phyloP scores from a whole-genome alignment of 2,329 filamentous ascomycete species.

The Zarea fungicola region DNA sequence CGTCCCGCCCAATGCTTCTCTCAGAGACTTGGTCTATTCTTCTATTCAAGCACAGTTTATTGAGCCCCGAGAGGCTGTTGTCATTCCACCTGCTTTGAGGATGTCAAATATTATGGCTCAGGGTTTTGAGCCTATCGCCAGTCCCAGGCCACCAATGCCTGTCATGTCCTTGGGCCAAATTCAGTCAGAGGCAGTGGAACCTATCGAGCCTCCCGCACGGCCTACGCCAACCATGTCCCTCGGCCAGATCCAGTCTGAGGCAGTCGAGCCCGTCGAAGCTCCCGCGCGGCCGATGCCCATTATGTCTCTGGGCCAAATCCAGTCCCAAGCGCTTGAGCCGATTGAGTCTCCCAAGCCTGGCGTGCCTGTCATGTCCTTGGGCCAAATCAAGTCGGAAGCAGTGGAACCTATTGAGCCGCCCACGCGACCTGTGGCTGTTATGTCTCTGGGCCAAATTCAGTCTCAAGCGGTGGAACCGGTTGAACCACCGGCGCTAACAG shows the following conservation, averaged over 20 bases:
- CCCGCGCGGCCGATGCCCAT: slow-evolving; percentile 15
- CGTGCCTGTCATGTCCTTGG: slow-evolving; percentile 22
- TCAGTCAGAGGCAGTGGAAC: slow-evolving; percentile 26
- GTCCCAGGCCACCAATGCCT: slow-evolving; percentile 20
- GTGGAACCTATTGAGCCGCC: slow-evolving; percentile 27
- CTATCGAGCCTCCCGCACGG: slow-evolving; percentile 17
- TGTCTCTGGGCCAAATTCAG: no score
- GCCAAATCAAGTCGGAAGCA: slow-evolving; percentile 21
- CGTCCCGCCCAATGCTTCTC: slow-evolving; percentile 42
- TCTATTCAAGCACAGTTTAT: slow-evolving; percentile 39
- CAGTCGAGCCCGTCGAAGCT: slow-evolving; percentile 27
- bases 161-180: slow-evolving; percentile 23
- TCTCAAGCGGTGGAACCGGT: no score
- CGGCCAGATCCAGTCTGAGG: slow-evolving; percentile 21
- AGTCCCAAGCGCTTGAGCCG: slow-evolving; percentile 28
- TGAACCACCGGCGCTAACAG: no score
- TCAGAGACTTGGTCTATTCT: slow-evolving; percentile 38
- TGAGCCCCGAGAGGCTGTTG: slow-evolving; percentile 30
- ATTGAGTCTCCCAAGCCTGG: slow-evolving; percentile 14
- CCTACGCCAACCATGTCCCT: slow-evolving; percentile 21
- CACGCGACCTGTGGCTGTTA: no score
- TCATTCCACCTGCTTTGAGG: slow-evolving; percentile 20
- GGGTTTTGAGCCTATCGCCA: slow-evolving; percentile 24
- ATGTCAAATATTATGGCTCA: slow-evolving; percentile 24
- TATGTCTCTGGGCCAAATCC: slow-evolving; percentile 23